Conservation (phyloP, 2,329 filamentous ascomycete species). For the Uncinocarpus reesii region DNA sequence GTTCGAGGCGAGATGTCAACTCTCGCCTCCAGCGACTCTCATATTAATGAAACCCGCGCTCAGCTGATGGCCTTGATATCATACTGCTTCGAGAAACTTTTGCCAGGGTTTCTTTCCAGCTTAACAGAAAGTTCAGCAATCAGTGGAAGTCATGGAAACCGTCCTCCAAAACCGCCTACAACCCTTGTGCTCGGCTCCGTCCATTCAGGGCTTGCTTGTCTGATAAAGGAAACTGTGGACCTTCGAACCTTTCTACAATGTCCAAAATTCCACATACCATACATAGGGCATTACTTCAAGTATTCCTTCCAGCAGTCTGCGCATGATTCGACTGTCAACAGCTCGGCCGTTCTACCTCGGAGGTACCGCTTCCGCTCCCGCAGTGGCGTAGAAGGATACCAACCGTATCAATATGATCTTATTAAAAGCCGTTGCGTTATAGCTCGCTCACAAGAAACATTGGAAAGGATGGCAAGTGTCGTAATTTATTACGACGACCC, state of each 20-base stretch:
- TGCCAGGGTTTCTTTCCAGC: conserved; percentile 23
- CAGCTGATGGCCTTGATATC: conserved; percentile 25
- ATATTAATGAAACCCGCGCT: conserved; percentile 18
- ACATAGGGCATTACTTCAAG: conserved; percentile 28
- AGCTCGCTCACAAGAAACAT: conserved; percentile 27
- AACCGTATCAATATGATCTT: conserved; percentile 26
- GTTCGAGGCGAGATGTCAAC: conserved; percentile 7
- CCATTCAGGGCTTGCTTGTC: conserved; percentile 26
- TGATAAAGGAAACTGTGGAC: not conserved
- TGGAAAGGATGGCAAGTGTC: conserved; percentile 27
- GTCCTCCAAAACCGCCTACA: conserved; percentile 18
- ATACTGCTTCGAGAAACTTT: conserved; percentile 21
- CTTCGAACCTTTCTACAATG: conserved; percentile 16
- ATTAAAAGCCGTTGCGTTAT: conserved; percentile 34
- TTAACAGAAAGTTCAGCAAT: not conserved
- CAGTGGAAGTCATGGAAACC: not conserved
- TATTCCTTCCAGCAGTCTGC: conserved; percentile 26
- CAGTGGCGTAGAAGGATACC: conserved; percentile 22
- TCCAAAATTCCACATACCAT: conserved; percentile 22
- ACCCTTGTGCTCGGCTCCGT: conserved; percentile 32
- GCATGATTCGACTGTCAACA: conserved; percentile 14
- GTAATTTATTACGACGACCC: conserved; percentile 25
- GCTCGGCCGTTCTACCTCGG: conserved; percentile 19
- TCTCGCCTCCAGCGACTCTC: not conserved
- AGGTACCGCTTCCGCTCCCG: conserved; percentile 27